Evolutionary conservation across 225 moss, liverwort and hornwort species (phyloP).

Genomic region (Pseudisothecium myosuroides): DNA sequence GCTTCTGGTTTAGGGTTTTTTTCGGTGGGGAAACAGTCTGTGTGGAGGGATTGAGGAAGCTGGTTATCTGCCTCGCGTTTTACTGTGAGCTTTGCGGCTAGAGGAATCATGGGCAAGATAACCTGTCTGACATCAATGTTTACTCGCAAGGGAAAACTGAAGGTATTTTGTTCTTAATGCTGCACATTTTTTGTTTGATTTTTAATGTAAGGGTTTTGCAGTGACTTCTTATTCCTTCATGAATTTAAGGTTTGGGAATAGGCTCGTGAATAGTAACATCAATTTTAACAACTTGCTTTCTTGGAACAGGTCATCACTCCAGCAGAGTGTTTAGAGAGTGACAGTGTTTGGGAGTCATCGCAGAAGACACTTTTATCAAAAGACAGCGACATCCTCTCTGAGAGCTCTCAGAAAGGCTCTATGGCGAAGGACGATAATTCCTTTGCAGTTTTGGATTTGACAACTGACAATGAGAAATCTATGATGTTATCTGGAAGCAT

Average conservation of each 20-base stretch:
- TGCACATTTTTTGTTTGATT: background rate
- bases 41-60: slow-evolving; percentile 9
- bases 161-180: slow-evolving; percentile 11
- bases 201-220: background rate
- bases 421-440: slow-evolving; percentile 2
- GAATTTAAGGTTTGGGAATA: background rate
- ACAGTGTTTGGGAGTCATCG: slow-evolving; percentile 12
- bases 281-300: background rate
- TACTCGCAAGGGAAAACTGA: slow-evolving; percentile 55
- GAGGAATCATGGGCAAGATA: slow-evolving; percentile 52
- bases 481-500: background rate
- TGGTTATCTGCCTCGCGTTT: background rate
- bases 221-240: background rate
- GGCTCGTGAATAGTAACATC: background rate
- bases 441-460: background rate
- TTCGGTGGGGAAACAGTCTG: background rate
- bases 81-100: slow-evolving; percentile 6
- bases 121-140: slow-evolving; percentile 69
- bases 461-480: background rate
- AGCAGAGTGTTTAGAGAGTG: slow-evolving; percentile 17
- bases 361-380: background rate
- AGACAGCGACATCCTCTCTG: slow-evolving; percentile 3
- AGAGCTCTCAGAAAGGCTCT: slow-evolving; percentile 1
- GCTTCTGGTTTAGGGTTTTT: background rate
- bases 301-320: slow-evolving; percentile 25